phyloP scores from a whole-genome alignment of 176 grass and related monocot genomes.

The Chloris gayana region DNA sequence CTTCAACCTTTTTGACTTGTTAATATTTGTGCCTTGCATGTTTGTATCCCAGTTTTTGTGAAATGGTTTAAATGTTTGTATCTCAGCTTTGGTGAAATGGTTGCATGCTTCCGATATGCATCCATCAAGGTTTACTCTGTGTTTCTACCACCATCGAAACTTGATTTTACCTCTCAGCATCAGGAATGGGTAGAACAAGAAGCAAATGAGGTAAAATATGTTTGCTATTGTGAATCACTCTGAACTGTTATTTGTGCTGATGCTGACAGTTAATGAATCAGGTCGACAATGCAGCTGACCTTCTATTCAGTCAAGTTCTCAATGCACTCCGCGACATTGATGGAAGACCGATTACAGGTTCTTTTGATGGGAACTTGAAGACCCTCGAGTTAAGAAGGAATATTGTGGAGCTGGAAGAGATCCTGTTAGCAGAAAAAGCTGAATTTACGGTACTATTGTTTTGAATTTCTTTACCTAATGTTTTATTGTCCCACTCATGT shows the following conservation, averaged over 20 bases:
- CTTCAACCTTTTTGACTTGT: conserved; percentile 37
- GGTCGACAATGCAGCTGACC: conserved; percentile 63
- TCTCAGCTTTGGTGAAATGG: conserved; percentile 86
- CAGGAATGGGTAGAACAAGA: conserved; percentile 97
- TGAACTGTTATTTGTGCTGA: conserved; percentile 36
- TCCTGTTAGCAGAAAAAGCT: conserved; percentile 70
- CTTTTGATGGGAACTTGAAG: conserved; percentile 78
- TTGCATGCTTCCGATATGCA: conserved; percentile 91
- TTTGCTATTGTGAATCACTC: conserved; percentile 16
- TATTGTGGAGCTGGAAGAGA: conserved; percentile 75
- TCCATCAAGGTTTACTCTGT: conserved; percentile 89
- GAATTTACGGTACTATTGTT: conserved; percentile 71
- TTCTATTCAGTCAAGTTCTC: conserved; percentile 78
- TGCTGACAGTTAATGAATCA: conserved; percentile 47
- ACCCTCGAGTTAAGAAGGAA: conserved; percentile 72
- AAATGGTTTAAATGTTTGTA: conserved; percentile 66
- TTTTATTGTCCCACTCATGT: conserved; percentile 29
- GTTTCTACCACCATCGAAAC: conserved; percentile 90
- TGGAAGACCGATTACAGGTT: conserved; percentile 67
- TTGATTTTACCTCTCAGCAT: conserved; percentile 92
- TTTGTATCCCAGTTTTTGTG: conserved; percentile 64
- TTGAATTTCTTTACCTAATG: conserved; percentile 39
- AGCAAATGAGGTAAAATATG: conserved; percentile 69
- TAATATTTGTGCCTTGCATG: conserved; percentile 35
- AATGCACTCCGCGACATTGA: conserved; percentile 68